Evolutionary conservation across 1,284 basidiomycete species (phyloP).

Genomic region (Trichosporon sp.): DNA sequence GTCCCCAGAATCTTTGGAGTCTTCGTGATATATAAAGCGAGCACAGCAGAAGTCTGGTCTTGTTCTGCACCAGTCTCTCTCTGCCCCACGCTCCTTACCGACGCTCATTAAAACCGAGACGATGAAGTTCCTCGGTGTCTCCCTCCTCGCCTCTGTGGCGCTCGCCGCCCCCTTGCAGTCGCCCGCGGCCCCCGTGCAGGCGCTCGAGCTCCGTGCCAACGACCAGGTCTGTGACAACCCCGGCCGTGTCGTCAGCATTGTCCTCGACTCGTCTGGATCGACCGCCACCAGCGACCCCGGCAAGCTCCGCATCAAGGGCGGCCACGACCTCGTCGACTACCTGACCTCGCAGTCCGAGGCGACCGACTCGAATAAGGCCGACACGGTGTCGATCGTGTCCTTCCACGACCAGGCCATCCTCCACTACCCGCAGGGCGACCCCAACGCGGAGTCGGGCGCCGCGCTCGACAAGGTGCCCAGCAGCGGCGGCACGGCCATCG

Average conservation of each 20-base stretch:
- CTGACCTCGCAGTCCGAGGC: conserved; percentile 3
- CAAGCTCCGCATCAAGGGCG: conserved; percentile 3
- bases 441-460: neutral
- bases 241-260: conserved; percentile 2
- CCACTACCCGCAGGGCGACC: neutral
- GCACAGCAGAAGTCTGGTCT: neutral
- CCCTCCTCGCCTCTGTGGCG: neutral
- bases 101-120: neutral
- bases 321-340: neutral
- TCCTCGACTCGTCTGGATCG: conserved; percentile 9
- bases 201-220: neutral
- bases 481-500: neutral
- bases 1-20: neutral
- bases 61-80: neutral
- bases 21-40: neutral
- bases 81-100: neutral
- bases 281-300: neutral
- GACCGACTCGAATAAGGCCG: conserved; percentile 7
- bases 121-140: conserved; percentile 1
- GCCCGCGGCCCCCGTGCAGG: too few species aligned
- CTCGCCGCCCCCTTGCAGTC: neutral
- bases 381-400: neutral
- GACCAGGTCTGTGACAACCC: conserved; percentile 3
- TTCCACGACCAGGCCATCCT: neutral
- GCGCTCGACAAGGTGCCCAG: neutral